Evolutionary conservation across 2,329 filamentous ascomycete genomes (phyloP).

Genomic region (Macrophomina tecta): DNA sequence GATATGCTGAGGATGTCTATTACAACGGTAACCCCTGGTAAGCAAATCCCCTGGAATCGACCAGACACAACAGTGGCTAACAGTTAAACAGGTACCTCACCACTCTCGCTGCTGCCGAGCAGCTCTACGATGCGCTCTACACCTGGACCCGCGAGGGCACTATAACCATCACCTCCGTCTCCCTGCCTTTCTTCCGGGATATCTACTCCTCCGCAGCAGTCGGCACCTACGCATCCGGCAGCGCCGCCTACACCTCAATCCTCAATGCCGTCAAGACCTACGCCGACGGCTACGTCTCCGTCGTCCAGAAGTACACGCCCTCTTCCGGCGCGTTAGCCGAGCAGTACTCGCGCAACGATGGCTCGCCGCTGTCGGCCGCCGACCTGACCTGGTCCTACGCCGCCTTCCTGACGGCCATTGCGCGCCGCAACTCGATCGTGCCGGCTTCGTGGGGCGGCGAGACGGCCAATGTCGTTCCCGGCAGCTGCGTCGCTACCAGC

Average conservation of each 20-base stretch:
- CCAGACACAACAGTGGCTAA: conserved; percentile 39
- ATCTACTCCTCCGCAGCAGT: conserved; percentile 15
- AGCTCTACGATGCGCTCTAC: conserved; percentile 28
- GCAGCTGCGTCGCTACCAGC: conserved; percentile 39
- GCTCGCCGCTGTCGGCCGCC: conserved; percentile 47
- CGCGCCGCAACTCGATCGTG: conserved; percentile 16
- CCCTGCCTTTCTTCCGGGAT: conserved; percentile 23
- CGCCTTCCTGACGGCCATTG: conserved; percentile 41
- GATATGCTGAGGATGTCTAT: conserved; percentile 53
- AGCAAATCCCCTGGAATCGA: conserved; percentile 48
- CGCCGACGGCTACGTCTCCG: conserved; percentile 50
- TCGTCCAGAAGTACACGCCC: conserved; percentile 48
- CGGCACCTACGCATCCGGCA: conserved; percentile 22
- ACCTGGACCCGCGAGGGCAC: conserved; percentile 19
- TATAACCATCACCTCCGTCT: conserved; percentile 18
- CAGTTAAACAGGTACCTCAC: conserved; percentile 34
- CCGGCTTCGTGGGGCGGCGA: conserved; percentile 24
- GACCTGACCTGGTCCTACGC: conserved; percentile 56
- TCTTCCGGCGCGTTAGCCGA: conserved; percentile 49
- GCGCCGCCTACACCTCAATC: conserved; percentile 34
- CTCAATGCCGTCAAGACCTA: conserved; percentile 35
- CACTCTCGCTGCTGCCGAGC: conserved; percentile 23
- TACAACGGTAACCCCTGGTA: conserved; percentile 50
- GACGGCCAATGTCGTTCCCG: conserved; percentile 5
- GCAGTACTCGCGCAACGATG: conserved; percentile 50